Percentiles rank a stretch among this genome's conserved stretches.
phyloP scores from a whole-genome alignment of 345 rosid genomes.

The Xanthoceras sorbifolium region DNA sequence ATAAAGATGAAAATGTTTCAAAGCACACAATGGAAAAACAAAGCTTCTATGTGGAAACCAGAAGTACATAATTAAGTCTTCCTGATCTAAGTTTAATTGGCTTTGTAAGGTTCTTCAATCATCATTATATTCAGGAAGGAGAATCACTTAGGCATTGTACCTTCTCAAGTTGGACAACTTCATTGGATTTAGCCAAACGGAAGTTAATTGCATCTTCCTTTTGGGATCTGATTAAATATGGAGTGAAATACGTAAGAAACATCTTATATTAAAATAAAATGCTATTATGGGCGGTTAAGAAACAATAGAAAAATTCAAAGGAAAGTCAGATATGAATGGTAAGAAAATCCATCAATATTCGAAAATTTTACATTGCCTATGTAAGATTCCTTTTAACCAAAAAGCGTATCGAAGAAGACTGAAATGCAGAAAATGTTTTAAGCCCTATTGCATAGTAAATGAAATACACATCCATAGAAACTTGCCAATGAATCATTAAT shows the following conservation, averaged over 20 bases:
- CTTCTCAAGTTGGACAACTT: conserved; percentile 81
- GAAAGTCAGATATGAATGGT: neutral
- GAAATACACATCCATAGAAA: neutral
- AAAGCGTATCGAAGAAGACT: neutral
- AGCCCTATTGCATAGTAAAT: neutral
- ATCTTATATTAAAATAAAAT: conserved; percentile 11
- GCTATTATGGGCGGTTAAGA: neutral
- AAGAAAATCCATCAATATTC: neutral
- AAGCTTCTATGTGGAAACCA: neutral
- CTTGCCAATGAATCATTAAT: neutral
- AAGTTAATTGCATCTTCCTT: conserved; percentile 87
- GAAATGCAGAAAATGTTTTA: neutral
- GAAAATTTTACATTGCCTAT: neutral
- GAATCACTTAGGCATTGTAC: conserved; percentile 37
- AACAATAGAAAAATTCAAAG: neutral
- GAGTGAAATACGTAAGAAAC: conserved; percentile 3
- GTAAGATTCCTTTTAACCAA: neutral
- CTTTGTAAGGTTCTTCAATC: too few relatives aligned
- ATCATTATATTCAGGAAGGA: neutral
- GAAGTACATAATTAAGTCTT: neutral
- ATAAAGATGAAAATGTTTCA: conserved; percentile 5
- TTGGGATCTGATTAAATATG: conserved; percentile 52
- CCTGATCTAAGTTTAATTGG: neutral
- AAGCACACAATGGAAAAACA: neutral
- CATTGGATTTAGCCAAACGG: conserved; percentile 68